phyloP scores from a whole-genome alignment of 1,284 basidiomycete genomes.

The Heterobasidion parviporum region DNA sequence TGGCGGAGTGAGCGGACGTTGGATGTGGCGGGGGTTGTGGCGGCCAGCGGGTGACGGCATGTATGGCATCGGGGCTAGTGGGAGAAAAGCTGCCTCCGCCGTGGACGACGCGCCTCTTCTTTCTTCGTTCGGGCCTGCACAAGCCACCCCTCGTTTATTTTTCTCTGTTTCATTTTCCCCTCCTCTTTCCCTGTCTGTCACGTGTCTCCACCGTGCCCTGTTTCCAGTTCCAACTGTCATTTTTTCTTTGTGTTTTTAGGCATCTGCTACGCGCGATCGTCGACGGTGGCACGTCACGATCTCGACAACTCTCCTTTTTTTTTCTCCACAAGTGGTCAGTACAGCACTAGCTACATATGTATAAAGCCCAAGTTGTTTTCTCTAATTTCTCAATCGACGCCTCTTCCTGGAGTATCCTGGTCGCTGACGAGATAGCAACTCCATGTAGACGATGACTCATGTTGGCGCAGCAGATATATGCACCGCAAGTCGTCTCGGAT shows the following conservation, averaged over 20 bases:
- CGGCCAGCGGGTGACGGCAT: background rate
- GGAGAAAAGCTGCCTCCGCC: background rate
- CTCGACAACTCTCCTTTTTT: background rate
- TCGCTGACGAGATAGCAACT: no score
- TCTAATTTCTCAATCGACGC: background rate
- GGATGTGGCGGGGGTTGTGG: background rate
- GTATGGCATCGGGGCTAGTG: background rate
- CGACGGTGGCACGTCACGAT: background rate
- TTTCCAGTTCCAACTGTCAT: background rate
- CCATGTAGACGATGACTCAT: no score
- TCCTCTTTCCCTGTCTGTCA: background rate
- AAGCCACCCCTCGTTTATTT: background rate
- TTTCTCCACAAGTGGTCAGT: background rate
- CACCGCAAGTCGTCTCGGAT: no score
- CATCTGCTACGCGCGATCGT: background rate
- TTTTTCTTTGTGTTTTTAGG: background rate
- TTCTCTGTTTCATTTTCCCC: background rate
- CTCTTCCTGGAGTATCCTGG: background rate
- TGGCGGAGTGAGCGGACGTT: slow-evolving; percentile 49
- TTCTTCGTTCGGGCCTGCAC: background rate
- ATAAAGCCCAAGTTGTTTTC: background rate
- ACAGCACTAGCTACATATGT: background rate
- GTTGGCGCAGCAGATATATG: no score
- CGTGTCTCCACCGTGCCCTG: background rate
- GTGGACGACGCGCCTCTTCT: background rate